Evolutionary conservation across 306 rosid genomes (phyloP).

Genomic region (Vigna reflexopilosa): DNA sequence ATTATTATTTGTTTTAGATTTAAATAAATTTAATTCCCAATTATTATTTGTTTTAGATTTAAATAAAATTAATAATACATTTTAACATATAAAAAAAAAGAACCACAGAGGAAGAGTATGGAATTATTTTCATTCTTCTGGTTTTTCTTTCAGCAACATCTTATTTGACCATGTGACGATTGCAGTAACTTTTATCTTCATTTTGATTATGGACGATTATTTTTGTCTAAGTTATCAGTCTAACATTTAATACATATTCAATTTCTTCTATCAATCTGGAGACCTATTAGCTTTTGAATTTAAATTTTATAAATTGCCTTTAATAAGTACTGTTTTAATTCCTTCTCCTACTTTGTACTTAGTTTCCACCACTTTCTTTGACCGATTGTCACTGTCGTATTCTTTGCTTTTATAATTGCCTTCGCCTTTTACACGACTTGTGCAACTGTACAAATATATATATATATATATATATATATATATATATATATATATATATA

Average conservation of each 20-base stretch:
- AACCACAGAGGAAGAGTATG: neutral
- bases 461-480: too few relatives aligned
- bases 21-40: too few relatives aligned
- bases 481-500: too few relatives aligned
- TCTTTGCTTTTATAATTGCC: neutral
- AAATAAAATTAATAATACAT: too few relatives aligned
- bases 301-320: neutral
- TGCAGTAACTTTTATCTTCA: neutral
- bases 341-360: neutral
- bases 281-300: neutral
- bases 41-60: too few relatives aligned
- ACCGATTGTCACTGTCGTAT: neutral
- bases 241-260: neutral
- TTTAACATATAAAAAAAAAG: too few relatives aligned
- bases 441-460: neutral
- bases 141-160: neutral
- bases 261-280: neutral
- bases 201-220: neutral
- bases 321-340: neutral
- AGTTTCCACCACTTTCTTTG: neutral
- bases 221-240: neutral
- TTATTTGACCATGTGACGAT: neutral
- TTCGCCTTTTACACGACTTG: neutral
- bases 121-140: neutral
- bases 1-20: too few relatives aligned